A percentile compares a stretch with the other conserved stretches of the same genome.
phyloP scores from a whole-genome alignment of 352 stramenopile genomes.

The Globisporangium okanoganense region DNA sequence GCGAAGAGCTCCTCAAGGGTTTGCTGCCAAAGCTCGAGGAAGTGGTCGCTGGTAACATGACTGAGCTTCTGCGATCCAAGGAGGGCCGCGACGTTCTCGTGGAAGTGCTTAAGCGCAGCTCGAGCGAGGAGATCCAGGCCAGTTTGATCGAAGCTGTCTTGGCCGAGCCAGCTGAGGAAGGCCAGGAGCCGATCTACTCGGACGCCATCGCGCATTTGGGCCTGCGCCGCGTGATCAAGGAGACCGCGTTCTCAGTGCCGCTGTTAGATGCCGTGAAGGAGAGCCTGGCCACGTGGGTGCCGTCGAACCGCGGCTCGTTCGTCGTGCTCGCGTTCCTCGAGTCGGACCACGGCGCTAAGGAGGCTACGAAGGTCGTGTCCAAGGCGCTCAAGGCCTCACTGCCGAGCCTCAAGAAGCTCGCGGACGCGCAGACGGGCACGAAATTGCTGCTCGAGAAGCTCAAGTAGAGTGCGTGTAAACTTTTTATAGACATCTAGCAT shows the following conservation, averaged over 20 bases:
- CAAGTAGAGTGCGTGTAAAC: slow-evolving; percentile 29
- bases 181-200: slow-evolving; percentile 54
- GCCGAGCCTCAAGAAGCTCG: slow-evolving; percentile 55
- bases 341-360: slow-evolving; percentile 42
- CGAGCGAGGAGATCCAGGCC: slow-evolving; percentile 41
- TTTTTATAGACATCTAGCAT: slow-evolving; percentile 20
- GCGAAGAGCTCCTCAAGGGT: slow-evolving; percentile 73
- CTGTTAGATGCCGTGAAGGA: slow-evolving; percentile 51
- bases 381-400: slow-evolving; percentile 62
- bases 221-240: slow-evolving; percentile 76
- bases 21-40: slow-evolving; percentile 79
- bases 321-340: slow-evolving; percentile 83
- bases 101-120: slow-evolving; percentile 69
- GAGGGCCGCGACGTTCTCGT: slow-evolving; percentile 76
- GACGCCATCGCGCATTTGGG: slow-evolving; percentile 73
- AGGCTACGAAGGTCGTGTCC: slow-evolving; percentile 45
- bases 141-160: slow-evolving; percentile 46
- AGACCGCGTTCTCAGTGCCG: slow-evolving; percentile 47
- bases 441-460: slow-evolving; percentile 86
- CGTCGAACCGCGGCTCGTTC: slow-evolving; percentile 78
- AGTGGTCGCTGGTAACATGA: slow-evolving; percentile 60
- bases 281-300: slow-evolving; percentile 46
- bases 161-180: slow-evolving; percentile 29
- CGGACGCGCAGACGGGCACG: slow-evolving; percentile 60
- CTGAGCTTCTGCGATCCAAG: slow-evolving; percentile 72